Percentiles rank a stretch among this genome's conserved stretches.
Evolutionary conservation across 208 protist species (phyloP).

Genomic region (Giardia duodenalis): DNA sequence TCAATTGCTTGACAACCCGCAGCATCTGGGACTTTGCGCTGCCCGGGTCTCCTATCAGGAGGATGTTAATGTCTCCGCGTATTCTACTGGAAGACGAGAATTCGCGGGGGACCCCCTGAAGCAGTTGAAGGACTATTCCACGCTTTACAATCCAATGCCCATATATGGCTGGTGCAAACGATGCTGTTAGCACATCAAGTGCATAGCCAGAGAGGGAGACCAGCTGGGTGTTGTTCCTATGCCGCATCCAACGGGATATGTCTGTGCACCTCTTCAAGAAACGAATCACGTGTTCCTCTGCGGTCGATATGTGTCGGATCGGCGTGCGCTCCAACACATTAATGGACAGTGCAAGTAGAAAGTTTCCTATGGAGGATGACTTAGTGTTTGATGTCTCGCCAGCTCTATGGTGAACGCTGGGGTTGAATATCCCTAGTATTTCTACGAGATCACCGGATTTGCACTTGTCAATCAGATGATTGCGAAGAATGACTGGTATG

Average conservation of each 20-base stretch:
- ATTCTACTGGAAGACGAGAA: conserved; percentile 72
- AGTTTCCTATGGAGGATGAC: not conserved
- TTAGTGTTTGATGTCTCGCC: not conserved
- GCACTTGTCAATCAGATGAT: not conserved
- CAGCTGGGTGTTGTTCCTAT: not conserved
- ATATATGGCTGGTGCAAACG: conserved; percentile 90
- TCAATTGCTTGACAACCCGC: conserved; percentile 76
- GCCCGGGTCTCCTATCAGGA: conserved; percentile 95
- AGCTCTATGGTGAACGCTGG: not conserved
- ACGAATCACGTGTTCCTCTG: not conserved
- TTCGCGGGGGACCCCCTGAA: conserved; percentile 80
- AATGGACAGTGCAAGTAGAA: not conserved
- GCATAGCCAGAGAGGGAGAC: not conserved
- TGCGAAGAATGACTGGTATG: not conserved
- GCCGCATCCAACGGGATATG: not conserved
- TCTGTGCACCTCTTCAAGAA: not conserved
- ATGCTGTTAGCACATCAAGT: conserved; percentile 56
- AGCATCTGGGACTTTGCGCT: conserved; percentile 97
- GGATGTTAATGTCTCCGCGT: conserved; percentile 87
- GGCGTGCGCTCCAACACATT: not conserved
- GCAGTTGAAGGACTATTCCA: conserved; percentile 76
- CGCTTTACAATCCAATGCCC: conserved; percentile 84
- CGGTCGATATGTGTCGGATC: not conserved
- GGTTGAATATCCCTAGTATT: not conserved
- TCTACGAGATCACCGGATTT: not conserved